Conservation (phyloP, 371 early-diverging fungal species). For the Actinomortierella wolfii region DNA sequence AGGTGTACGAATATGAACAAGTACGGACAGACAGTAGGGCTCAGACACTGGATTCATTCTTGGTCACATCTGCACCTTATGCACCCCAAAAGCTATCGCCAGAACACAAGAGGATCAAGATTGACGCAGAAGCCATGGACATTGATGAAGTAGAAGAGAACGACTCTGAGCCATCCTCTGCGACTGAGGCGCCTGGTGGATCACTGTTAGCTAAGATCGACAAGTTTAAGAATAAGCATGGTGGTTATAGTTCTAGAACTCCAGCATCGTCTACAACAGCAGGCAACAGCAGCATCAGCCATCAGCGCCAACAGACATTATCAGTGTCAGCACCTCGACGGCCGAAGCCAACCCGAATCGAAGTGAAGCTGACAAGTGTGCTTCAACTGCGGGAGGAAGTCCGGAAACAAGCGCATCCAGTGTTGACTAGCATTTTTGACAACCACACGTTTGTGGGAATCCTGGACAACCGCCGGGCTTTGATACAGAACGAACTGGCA, state of each 20-base stretch:
- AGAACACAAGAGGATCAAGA: conserved; percentile 17
- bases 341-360: conserved; percentile 49
- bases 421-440: conserved; percentile 70
- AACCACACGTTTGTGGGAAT: conserved; percentile 92
- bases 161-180: not conserved
- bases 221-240: conserved; percentile 16
- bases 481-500: conserved; percentile 83
- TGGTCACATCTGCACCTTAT: conserved; percentile 25
- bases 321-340: conserved; percentile 6
- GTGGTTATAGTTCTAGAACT: not conserved
- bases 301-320: not conserved
- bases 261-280: not conserved
- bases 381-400: conserved; percentile 77
- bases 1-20: conserved; percentile 61
- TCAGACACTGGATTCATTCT: conserved; percentile 72
- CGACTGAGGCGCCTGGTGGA: conserved; percentile 2
- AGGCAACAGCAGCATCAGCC: not conserved
- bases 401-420: conserved; percentile 61
- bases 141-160: conserved; percentile 15
- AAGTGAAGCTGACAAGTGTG: conserved; percentile 80
- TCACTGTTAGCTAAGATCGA: conserved; percentile 26
- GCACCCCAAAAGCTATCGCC: conserved; percentile 9
- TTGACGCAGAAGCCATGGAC: conserved; percentile 15
- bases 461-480: conserved; percentile 74
- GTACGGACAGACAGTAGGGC: conserved; percentile 81